Base-by-base conservation (phyloP, 805 yeast genomes). In the Lipomyces yamanashiensis region DNA sequence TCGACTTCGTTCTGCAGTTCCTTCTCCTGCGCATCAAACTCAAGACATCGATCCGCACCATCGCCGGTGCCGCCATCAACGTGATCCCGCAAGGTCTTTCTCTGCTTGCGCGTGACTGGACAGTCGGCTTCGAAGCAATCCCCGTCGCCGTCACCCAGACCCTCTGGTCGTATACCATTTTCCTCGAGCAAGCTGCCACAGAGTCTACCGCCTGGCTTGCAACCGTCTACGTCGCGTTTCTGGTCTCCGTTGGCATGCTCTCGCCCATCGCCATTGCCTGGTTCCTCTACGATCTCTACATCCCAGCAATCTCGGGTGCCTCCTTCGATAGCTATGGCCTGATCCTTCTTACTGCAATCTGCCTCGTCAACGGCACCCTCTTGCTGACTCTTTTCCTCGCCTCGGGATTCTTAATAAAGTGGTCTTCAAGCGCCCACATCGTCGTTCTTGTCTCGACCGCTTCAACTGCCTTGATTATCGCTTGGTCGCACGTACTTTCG, bases 181-280 rank as follows among this genome's bases (percentile, higher is more conserved):
- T 55, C 47, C 50, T 64, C 44, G 69, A 66, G 41, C 69, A 66
- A 44, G 63, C 64, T 2, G 50, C 67, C n/a, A 61, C 66, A 36
- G 69, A 66, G 21, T 33, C 62, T 12, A 56, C 57, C 10, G 67
- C 59, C 9, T 66, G 69, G 69, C 59, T 66, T n/a, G 57, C 69
- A 7, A 55, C 69, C 5, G 53, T 66, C 41, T 62, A 63, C 57
- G 67, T 66, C 49, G 68, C 60, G 10, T 57, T 64, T 28, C 49
- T 61, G 12, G 47, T 62, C 37, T 61, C 68, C 1, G 40, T 48
- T 19, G 61, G 52, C 12, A 41, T 47, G 9, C 54, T 64, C 10
- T 12, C 41, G 2, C 63, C 66, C 17, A 1, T 59, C 21, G 21
- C 58, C 19, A 41, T 45, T 34, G 55, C 49, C 7, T 23, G 56